Conservation (phyloP, 805 yeast genomes). For the Candida xiaguanensis region DNA sequence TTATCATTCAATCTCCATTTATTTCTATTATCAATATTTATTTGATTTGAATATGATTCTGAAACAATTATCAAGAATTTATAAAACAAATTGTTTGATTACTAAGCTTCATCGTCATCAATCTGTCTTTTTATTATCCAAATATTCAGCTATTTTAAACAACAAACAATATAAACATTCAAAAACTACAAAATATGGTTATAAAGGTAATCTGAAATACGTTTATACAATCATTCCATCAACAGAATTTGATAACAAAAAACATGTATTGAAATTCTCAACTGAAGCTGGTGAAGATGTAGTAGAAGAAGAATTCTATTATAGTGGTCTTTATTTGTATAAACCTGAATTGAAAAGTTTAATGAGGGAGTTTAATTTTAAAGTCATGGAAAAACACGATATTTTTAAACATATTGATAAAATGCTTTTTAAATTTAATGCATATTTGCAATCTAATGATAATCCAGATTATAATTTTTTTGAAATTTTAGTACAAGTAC, state of each 20-base stretch:
- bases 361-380: conserved; percentile 19
- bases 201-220: not conserved
- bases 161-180: not conserved
- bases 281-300: not conserved
- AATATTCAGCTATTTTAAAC: not conserved
- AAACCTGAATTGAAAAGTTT: conserved; percentile 19
- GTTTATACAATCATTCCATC: not conserved
- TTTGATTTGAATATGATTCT: too few relatives aligned
- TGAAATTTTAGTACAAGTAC: conserved; percentile 20
- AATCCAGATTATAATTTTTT: conserved; percentile 14
- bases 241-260: not conserved
- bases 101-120: not conserved
- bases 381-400: conserved; percentile 11
- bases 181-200: too few relatives aligned
- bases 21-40: too few relatives aligned
- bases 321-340: conserved; percentile 10
- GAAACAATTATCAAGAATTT: not conserved
- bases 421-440: conserved; percentile 17
- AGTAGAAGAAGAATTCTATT: not conserved
- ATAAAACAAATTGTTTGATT: not conserved
- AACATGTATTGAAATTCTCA: not conserved
- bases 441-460: conserved; percentile 12
- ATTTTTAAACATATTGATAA: conserved; percentile 15
- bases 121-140: not conserved
- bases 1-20: too few relatives aligned